Base-by-base conservation (phyloP, 805 yeast genomes). In the Allodekkera sacchari region DNA sequence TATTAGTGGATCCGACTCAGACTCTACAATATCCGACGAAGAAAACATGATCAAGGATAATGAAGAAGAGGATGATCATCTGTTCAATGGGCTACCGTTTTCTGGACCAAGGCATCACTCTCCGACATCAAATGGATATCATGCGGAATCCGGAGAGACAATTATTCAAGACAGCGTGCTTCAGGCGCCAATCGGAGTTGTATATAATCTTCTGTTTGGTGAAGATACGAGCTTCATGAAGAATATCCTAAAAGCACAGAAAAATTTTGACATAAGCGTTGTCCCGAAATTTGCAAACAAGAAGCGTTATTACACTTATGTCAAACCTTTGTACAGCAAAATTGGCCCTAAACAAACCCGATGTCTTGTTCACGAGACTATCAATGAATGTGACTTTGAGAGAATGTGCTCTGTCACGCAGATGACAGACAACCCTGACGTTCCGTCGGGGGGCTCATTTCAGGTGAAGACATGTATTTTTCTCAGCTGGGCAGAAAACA, bases 341-440 rank as follows among this genome's bases (percentile, higher is more conserved):
- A 74, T 83, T 34, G 92, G 89, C 0, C 92, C 92, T 6, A 80
- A 78, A 43, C 81, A 80, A 43, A 81, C 94, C 0, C 58, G 57
- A 36, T 81, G 89, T 59, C 51, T 63, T 12, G 77, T 82, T 28
- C 62, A 65, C 4, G 94, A 83, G 46, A 64, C 64, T 3, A 47
- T 81, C 12, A 73, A 74, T 19, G 61, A 66, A 26, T 59, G 49
- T 33, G 77, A 80, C 44, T 61, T 70, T 13, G 61, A 67, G 6
- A 57, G 61, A 17, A 57, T 51, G 35, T 61, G 75, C 15, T 59
- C 63, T 19, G 71, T 76, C 3, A 62, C 67, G 3, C 83, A 78
- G 41, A 51, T 62, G 1, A 75, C 87, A 0, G 68, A 65, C 30
- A 77, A 85, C 0, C 94, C 92, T 0, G 92, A 82, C 57, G 84